Evolutionary conservation across 139 green algal genomes (phyloP), one percentile per base, ranked within the genome.

Genomic region (Edaphochlamys debaryana): DNA sequence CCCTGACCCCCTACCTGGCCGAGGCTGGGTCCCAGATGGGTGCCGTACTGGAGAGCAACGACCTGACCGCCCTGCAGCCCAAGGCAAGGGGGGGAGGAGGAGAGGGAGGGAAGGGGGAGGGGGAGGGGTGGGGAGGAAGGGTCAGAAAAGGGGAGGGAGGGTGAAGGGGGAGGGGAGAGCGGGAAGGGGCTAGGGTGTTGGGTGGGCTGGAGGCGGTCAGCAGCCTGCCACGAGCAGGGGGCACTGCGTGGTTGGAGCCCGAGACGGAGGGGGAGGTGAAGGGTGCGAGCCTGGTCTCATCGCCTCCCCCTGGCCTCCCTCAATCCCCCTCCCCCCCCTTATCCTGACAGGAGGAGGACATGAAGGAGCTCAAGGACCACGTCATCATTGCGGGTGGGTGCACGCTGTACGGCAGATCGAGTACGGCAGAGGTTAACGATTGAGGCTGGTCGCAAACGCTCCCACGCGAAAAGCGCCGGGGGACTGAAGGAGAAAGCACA

Each of bases 1-100:
- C 98, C 2, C 80, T 99, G 40, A 98, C 95, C 36, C 98, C 97
- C 32, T 98, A 96, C 89, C 92, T 99, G 42, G 98, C 96, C 4
- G 93, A 88, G 32, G 67, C 95, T n/a, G 98, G 98, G 0, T 85
- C 82, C 42, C 87, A 89, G 62, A 73, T 99, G 68, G 95, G 94
- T 27, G 86, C 92, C 52, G 73, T 93, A 72, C 92, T 98, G 83
- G 96, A 98, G 80, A 94, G 90, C 78, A 88, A 79, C 41, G 94
- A 99, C 86, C 92, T 95, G 72, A 93, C 93, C 88, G 75, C 88
- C 15, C 81, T 97, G 88, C 89, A 95, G 87, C 95, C 96, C n/a
- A 89, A 92, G 27, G 94, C 98, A 81, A 64, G 87, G 4, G 94
- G 96, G 32, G 32, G 32, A 5, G 13, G 34, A n/a, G n/a, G n/a